Evolutionary conservation across 164 flowering plant species (phyloP).

Genomic region (Nymphaea colorata): DNA sequence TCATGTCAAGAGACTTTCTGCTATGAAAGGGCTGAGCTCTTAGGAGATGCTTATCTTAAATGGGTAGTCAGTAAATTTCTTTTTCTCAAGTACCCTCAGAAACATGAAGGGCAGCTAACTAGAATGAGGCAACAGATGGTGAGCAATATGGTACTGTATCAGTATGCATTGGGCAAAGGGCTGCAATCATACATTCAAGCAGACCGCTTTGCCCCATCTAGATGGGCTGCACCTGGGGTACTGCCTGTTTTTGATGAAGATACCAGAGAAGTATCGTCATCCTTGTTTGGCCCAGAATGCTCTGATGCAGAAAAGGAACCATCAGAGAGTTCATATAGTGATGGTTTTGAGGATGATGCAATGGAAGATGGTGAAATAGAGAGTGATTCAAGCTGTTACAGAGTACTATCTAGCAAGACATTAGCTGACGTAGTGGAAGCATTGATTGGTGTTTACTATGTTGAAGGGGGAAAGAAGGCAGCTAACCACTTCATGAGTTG

Average conservation of each 20-base stretch:
- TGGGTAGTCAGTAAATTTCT: slow-evolving; percentile 97
- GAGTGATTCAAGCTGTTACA: slow-evolving; percentile 84
- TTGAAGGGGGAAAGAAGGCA: slow-evolving; percentile 86
- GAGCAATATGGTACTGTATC: slow-evolving; percentile 88
- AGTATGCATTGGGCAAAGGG: slow-evolving; percentile 67
- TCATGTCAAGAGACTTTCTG: slow-evolving; percentile 99
- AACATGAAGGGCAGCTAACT: slow-evolving; percentile 98
- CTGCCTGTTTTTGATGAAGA: slow-evolving; percentile 97
- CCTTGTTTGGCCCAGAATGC: slow-evolving; percentile 47
- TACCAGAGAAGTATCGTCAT: slow-evolving; percentile 42
- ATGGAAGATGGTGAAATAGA: slow-evolving; percentile 97
- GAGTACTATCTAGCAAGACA: slow-evolving; percentile 96
- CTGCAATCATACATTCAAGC: slow-evolving; percentile 96
- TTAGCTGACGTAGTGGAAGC: slow-evolving; percentile 99
- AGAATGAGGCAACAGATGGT: slow-evolving; percentile 98
- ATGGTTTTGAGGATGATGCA: slow-evolving; percentile 42
- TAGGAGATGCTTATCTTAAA: slow-evolving; percentile 98
- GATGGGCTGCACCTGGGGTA: slow-evolving; percentile 99
- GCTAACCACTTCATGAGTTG: slow-evolving; percentile 94
- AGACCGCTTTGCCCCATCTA: slow-evolving; percentile 95
- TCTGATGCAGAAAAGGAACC: slow-evolving; percentile 13
- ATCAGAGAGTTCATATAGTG: slow-evolving; percentile 7
- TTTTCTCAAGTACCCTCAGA: slow-evolving; percentile 90
- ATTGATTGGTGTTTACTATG: slow-evolving; percentile 90
- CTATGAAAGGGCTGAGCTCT: slow-evolving; percentile 96